A percentile compares a stretch with the other conserved stretches of the same genome.
phyloP scores from a whole-genome alignment of 495 filamentous ascomycete species.

The Glutinoglossum americanum region DNA sequence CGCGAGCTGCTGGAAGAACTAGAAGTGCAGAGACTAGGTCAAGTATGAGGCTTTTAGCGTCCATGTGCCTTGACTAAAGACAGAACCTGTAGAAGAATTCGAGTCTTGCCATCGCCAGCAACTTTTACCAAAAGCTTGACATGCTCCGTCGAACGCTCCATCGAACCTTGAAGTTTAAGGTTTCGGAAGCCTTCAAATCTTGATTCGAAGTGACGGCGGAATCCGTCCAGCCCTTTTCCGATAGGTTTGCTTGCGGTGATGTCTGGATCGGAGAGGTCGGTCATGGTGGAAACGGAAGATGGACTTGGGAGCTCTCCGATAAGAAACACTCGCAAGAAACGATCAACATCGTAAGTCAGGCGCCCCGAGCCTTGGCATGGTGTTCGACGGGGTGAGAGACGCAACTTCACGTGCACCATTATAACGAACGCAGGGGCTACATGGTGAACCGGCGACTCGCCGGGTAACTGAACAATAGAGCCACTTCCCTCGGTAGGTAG shows the following conservation, averaged over 20 bases:
- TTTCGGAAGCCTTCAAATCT: not conserved
- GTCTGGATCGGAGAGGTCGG: too few relatives aligned
- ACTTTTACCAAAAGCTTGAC: not conserved
- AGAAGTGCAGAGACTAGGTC: slow-evolving; percentile 10
- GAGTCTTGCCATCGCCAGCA: not conserved
- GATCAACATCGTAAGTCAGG: too few relatives aligned
- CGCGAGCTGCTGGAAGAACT: slow-evolving; percentile 8
- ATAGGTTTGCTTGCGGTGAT: not conserved
- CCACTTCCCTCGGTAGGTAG: too few relatives aligned
- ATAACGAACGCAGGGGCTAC: too few relatives aligned
- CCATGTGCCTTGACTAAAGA: slow-evolving; percentile 7
- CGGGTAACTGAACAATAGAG: too few relatives aligned
- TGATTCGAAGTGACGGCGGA: not conserved
- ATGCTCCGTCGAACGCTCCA: too few relatives aligned
- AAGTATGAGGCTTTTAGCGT: slow-evolving; percentile 8
- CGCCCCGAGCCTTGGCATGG: too few relatives aligned
- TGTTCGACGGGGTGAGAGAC: too few relatives aligned
- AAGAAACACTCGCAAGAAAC: not conserved
- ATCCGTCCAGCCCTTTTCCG: not conserved
- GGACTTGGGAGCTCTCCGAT: too few relatives aligned
- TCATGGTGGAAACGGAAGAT: too few relatives aligned
- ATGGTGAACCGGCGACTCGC: too few relatives aligned
- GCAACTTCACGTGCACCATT: too few relatives aligned
- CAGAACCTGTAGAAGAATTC: not conserved
- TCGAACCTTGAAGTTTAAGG: not conserved